phyloP scores from a whole-genome alignment of 164 flowering plant genomes.

The Stephania yunnanensis region DNA sequence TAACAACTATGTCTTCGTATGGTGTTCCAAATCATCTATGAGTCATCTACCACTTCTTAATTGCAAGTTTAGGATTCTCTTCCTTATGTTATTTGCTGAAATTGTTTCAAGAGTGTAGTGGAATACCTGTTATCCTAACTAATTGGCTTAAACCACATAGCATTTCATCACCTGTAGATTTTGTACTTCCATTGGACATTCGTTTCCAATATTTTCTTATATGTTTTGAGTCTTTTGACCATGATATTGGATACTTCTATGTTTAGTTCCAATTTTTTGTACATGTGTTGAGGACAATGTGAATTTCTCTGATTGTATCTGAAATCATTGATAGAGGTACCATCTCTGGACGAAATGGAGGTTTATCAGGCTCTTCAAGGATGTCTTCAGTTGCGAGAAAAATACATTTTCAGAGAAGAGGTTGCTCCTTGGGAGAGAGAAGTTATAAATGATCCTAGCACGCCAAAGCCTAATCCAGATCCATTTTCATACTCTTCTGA shows the following conservation, averaged over 20 bases:
- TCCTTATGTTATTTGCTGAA: background rate
- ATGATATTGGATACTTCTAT: background rate
- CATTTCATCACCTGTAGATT: background rate
- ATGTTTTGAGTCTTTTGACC: background rate
- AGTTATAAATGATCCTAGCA: conserved; percentile 84
- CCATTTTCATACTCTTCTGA: conserved; percentile 71
- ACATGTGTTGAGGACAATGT: background rate
- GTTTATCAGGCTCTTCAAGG: conserved; percentile 61
- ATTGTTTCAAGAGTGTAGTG: background rate
- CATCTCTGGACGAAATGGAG: conserved; percentile 85
- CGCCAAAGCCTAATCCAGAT: conserved; percentile 79
- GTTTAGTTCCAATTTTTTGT: background rate
- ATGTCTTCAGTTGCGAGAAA: conserved; percentile 82
- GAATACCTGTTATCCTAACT: background rate
- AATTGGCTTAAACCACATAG: background rate
- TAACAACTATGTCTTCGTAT: background rate
- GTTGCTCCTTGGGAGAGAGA: conserved; percentile 96
- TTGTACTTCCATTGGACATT: background rate
- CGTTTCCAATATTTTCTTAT: background rate
- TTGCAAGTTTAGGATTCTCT: background rate
- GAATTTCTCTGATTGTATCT: background rate
- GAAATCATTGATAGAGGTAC: conserved; percentile 52
- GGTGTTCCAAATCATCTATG: background rate
- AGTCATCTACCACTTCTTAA: background rate
- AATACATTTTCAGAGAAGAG: conserved; percentile 71